These are phyloP conservation scores for Ophiostoma quercus DNA, from an alignment of 2,329 filamentous ascomycete genomes.

Conservation along the genomic window DNA sequence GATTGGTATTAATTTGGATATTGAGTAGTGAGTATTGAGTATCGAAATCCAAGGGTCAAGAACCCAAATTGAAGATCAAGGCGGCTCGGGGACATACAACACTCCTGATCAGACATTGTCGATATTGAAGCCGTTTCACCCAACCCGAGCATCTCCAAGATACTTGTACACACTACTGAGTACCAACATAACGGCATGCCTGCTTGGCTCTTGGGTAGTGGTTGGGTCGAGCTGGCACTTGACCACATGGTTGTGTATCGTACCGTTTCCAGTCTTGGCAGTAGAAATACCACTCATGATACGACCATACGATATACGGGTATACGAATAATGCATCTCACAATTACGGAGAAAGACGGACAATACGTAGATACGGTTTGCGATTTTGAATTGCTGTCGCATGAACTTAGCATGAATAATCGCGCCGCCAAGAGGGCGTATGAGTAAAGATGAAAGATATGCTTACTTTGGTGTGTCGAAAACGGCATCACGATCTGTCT, in stretches of 20 bases:
- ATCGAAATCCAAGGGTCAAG: no score
- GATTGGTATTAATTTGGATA: no score
- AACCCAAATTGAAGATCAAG: no score
- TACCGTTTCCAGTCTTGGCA: neutral
- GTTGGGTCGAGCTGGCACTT: neutral
- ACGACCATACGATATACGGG: neutral
- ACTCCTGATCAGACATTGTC: neutral
- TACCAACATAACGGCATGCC: no score
- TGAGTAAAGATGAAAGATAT: neutral
- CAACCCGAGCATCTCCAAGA: neutral
- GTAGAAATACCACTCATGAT: neutral
- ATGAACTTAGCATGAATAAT: no score
- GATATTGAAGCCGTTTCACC: neutral
- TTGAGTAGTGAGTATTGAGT: no score
- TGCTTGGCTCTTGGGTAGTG: neutral
- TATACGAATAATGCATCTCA: neutral
- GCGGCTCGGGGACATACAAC: slow-evolving; percentile 8
- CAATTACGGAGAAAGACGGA: neutral
- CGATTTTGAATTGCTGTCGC: no score
- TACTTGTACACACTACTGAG: neutral
- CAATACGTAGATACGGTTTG: neutral
- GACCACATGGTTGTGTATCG: neutral
- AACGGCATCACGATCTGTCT: neutral
- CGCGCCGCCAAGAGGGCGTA: neutral
- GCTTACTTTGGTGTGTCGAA: neutral